A percentile compares a stretch with the other conserved stretches of the same genome.
These are phyloP conservation scores for Pestalotiopsis fici DNA, from an alignment of 2,329 filamentous ascomycete genomes.

Conservation along the genomic window DNA sequence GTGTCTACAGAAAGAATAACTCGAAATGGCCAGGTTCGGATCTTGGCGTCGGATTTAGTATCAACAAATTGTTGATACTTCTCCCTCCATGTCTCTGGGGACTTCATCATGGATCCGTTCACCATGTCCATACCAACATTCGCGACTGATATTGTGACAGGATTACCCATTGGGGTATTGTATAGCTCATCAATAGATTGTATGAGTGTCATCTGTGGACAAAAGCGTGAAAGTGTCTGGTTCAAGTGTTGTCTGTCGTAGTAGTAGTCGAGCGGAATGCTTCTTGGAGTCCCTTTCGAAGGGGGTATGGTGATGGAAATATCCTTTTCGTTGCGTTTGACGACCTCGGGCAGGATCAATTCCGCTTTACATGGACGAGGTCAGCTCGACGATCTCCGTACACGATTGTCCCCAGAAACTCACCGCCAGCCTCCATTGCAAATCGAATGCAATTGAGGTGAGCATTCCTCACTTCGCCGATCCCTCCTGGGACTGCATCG, in stretches of 20 bases:
- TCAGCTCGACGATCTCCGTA: not conserved
- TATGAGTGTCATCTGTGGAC: slow-evolving; percentile 38
- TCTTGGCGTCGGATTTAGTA: slow-evolving; percentile 21
- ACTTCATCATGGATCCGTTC: slow-evolving; percentile 26
- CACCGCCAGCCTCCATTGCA: slow-evolving; percentile 48
- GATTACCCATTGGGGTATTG: slow-evolving; percentile 28
- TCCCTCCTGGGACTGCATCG: slow-evolving; percentile 40
- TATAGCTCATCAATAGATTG: slow-evolving; percentile 34
- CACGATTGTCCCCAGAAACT: slow-evolving; percentile 12
- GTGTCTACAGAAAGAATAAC: slow-evolving; percentile 29
- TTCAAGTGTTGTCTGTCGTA: slow-evolving; percentile 34
- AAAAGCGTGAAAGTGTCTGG: slow-evolving; percentile 26
- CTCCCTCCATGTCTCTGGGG: slow-evolving; percentile 17
- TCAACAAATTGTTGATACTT: slow-evolving; percentile 28
- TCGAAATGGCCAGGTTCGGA: slow-evolving; percentile 31
- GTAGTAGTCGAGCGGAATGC: slow-evolving; percentile 31
- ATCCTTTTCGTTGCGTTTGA: slow-evolving; percentile 30
- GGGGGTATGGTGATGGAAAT: slow-evolving; percentile 22
- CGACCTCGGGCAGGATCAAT: slow-evolving; percentile 37
- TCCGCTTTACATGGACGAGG: slow-evolving; percentile 27
- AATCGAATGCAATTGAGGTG: slow-evolving; percentile 45
- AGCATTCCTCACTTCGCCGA: slow-evolving; percentile 46
- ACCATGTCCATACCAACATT: slow-evolving; percentile 17
- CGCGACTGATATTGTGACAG: slow-evolving; percentile 23
- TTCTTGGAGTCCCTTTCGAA: slow-evolving; percentile 26